Evolutionary conservation across 2,329 filamentous ascomycete genomes (phyloP).

Genomic region (Penicillium palitans): DNA sequence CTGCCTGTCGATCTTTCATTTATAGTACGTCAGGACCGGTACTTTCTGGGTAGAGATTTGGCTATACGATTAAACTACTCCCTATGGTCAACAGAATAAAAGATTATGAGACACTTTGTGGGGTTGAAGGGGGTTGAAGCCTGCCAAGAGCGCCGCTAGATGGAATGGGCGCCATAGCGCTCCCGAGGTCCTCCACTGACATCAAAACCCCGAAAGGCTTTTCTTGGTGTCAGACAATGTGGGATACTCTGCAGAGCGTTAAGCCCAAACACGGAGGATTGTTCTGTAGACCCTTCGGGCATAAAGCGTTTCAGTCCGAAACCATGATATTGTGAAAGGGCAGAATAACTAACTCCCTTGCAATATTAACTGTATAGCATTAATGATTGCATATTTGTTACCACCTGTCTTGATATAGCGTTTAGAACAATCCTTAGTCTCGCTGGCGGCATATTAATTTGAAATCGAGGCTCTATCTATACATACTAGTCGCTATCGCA

Average conservation of each 20-base stretch:
- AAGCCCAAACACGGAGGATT: neutral
- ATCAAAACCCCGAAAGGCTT: neutral
- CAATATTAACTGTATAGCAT: slow-evolving; percentile 5
- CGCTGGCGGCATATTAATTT: neutral
- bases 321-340: slow-evolving; percentile 7
- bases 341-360: slow-evolving; percentile 11
- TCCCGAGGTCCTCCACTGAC: neutral
- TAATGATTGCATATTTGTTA: neutral
- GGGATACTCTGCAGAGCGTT: slow-evolving; percentile 5
- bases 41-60: neutral
- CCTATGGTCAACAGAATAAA: neutral
- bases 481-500: no score
- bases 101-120: slow-evolving; percentile 14
- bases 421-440: neutral
- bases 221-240: neutral
- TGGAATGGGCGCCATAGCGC: slow-evolving; percentile 8
- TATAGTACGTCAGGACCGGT: neutral
- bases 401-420: neutral
- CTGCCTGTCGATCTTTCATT: neutral
- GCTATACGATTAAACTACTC: neutral
- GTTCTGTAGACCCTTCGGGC: slow-evolving; percentile 11
- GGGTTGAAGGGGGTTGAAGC: slow-evolving; percentile 8
- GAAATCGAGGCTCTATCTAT: neutral
- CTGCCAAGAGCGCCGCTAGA: slow-evolving; percentile 10
- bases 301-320: slow-evolving; percentile 22